Conservation (phyloP, 257 asterid genomes). For the Fraxinus pennsylvanica region DNA sequence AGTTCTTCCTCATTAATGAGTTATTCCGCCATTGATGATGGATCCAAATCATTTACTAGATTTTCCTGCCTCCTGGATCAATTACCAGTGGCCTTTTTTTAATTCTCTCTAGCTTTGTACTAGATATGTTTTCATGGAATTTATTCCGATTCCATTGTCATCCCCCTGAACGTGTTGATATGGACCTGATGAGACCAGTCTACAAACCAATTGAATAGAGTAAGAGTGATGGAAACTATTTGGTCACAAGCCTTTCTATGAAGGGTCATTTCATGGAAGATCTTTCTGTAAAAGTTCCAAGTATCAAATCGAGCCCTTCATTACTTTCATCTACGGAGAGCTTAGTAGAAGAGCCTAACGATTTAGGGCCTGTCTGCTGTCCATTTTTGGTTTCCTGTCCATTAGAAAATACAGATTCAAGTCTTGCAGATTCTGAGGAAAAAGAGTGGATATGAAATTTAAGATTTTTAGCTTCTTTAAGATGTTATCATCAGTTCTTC, state of each 20-base stretch:
- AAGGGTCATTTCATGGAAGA: slow-evolving; percentile 63
- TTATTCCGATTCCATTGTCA: too few relatives aligned
- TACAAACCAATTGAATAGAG: slow-evolving; percentile 51
- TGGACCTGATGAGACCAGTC: too few relatives aligned
- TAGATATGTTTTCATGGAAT: too few relatives aligned
- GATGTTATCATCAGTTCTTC: too few relatives aligned
- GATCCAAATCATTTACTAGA: too few relatives aligned
- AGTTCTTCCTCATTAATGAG: too few relatives aligned
- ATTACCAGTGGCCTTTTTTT: too few relatives aligned
- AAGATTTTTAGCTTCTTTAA: too few relatives aligned
- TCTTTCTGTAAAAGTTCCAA: slow-evolving; percentile 55
- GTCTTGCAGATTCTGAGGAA: slow-evolving; percentile 45
- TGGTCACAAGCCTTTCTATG: slow-evolving; percentile 50
- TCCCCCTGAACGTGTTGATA: too few relatives aligned
- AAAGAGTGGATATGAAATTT: neutral
- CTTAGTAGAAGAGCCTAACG: slow-evolving; percentile 40
- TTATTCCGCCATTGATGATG: too few relatives aligned
- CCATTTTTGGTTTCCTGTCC: slow-evolving; percentile 43
- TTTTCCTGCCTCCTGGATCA: too few relatives aligned
- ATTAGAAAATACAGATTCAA: slow-evolving; percentile 38
- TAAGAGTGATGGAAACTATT: slow-evolving; percentile 50
- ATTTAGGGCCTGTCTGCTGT: slow-evolving; percentile 29
- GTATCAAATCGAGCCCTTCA: slow-evolving; percentile 30
- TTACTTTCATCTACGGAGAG: slow-evolving; percentile 39
- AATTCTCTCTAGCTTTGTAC: too few relatives aligned